Conservation (phyloP, 148 eudicot genomes). For the Oxyria digyna region DNA sequence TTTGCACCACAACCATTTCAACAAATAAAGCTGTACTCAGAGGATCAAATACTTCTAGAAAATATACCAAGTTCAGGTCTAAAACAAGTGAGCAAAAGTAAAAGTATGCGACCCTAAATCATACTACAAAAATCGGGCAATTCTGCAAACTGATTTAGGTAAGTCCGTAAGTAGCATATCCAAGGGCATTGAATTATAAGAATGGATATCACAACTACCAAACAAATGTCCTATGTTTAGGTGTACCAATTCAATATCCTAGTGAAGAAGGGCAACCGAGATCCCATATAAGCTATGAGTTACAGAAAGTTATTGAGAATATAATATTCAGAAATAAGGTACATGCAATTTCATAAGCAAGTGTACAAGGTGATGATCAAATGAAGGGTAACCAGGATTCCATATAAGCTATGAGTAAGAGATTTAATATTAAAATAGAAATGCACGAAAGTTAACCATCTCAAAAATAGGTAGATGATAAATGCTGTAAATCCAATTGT, state of each 20-base stretch:
- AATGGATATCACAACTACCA: background rate
- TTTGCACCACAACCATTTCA: too few relatives aligned
- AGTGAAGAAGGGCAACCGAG: too few relatives aligned
- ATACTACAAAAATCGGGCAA: background rate
- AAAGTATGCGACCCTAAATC: too few relatives aligned
- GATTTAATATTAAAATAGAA: background rate
- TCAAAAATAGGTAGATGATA: background rate
- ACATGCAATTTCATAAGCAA: background rate
- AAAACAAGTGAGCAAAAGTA: too few relatives aligned
- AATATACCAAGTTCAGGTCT: too few relatives aligned
- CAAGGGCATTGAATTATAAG: too few relatives aligned
- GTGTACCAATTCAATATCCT: too few relatives aligned
- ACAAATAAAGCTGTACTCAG: too few relatives aligned
- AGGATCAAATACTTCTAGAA: too few relatives aligned
- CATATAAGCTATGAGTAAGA: too few relatives aligned
- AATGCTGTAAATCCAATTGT: background rate
- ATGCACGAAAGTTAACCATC: background rate
- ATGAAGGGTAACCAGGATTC: too few relatives aligned
- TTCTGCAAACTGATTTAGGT: background rate
- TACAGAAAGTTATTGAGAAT: background rate
- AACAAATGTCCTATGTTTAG: background rate
- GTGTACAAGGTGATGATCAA: background rate
- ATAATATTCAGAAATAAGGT: background rate
- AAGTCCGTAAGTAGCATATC: too few relatives aligned
- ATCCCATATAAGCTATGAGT: background rate